These are phyloP conservation scores for Austropuccinia psidii DNA, from an alignment of 1,284 basidiomycete genomes.

Conservation along the genomic window DNA sequence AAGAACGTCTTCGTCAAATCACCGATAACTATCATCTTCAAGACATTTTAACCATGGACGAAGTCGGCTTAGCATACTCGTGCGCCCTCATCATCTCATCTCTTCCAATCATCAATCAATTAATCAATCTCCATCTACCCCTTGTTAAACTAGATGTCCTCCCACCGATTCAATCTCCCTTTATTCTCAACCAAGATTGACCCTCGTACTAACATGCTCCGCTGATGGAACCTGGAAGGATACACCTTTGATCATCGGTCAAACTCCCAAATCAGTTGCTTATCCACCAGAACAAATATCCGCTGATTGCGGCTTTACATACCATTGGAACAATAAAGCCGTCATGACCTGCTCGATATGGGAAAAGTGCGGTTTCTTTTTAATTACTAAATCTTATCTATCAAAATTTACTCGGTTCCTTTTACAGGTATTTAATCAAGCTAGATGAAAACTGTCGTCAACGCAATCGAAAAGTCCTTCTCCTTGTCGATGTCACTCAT, in stretches of 20 bases:
- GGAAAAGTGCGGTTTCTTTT: slow-evolving; percentile 21
- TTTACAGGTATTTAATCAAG: slow-evolving; percentile 20
- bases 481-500: slow-evolving; percentile 10
- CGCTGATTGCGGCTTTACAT: slow-evolving; percentile 3
- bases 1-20: slow-evolving; percentile 8
- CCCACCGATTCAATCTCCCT: slow-evolving; percentile 10
- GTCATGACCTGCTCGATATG: slow-evolving; percentile 31
- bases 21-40: slow-evolving; percentile 9
- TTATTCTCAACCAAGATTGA: slow-evolving; percentile 1
- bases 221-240: slow-evolving; percentile 35
- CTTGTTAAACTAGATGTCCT: slow-evolving; percentile 3
- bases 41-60: slow-evolving; percentile 34
- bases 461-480: slow-evolving; percentile 22
- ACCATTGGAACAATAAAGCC: slow-evolving; percentile 24
- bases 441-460: slow-evolving; percentile 19
- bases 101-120: background rate
- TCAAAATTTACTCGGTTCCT: background rate
- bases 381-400: background rate
- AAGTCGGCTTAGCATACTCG: slow-evolving; percentile 23
- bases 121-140: background rate
- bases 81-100: background rate
- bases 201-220: slow-evolving; percentile 27
- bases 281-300: slow-evolving; percentile 16
- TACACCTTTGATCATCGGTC: slow-evolving; percentile 18
- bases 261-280: slow-evolving; percentile 8